These are phyloP conservation scores for Penicillium vulpinum DNA, from an alignment of 2,329 filamentous ascomycete species.

Conservation along the genomic window DNA sequence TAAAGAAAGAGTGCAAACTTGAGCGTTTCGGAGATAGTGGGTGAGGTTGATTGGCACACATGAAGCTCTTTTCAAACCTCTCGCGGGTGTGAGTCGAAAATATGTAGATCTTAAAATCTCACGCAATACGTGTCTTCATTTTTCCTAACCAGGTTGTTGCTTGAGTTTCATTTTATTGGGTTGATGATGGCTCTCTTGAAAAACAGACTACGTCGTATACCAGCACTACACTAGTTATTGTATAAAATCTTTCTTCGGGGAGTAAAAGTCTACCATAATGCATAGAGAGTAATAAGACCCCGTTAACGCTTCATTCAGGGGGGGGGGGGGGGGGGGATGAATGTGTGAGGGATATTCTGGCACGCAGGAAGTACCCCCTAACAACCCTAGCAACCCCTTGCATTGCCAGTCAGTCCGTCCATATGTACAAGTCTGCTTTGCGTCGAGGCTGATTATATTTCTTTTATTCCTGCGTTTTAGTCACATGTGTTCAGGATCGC, in stretches of 20 bases:
- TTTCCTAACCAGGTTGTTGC: not conserved
- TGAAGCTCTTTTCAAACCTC: not conserved
- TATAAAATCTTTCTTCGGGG: not conserved
- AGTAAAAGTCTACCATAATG: not conserved
- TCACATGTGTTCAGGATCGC: not conserved
- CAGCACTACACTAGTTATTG: not conserved
- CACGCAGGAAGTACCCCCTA: constrained; percentile 7
- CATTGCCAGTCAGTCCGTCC: not conserved
- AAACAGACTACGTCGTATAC: not conserved
- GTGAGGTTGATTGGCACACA: not conserved
- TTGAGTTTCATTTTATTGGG: not conserved
- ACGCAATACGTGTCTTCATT: no score
- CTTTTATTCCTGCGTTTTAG: not conserved
- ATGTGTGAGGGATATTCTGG: not conserved
- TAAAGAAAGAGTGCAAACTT: not conserved
- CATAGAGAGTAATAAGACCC: not conserved
- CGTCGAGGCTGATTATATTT: not conserved
- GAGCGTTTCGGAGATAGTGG: not conserved
- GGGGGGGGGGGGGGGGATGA: not conserved
- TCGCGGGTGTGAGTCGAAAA: not conserved
- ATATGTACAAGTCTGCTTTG: not conserved
- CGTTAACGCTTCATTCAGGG: not conserved
- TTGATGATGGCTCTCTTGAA: not conserved
- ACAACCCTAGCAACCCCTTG: constrained; percentile 14
- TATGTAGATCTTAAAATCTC: not conserved